Base-by-base conservation (phyloP, 2,329 filamentous ascomycete species). In the Xylaria sp. region DNA sequence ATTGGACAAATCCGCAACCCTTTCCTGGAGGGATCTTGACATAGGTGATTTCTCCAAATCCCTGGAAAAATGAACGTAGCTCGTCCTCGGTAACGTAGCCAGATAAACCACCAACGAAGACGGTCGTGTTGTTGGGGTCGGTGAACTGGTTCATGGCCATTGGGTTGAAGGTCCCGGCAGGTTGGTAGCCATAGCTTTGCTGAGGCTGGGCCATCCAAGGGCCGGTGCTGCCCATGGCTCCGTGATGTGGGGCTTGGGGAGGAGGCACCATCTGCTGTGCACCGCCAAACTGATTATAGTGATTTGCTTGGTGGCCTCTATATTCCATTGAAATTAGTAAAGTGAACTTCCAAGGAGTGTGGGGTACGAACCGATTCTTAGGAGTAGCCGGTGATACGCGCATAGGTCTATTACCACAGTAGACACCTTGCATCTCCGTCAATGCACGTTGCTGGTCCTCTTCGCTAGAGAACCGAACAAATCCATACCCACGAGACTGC, bases 11-110 rank as follows among this genome's bases (percentile, higher is more conserved):
- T 67, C 96, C 96, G 79, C 96, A 99, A 75, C 96, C 96, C 89
- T 99, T 99, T 84, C 96, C 96, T 73, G 96, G 95, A 63, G 96
- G 96, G 68, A 99, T 99, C 90, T 99, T 99, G 85, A 99, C 96
- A 81, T 99, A 99, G 77, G 96, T 99, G 79, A 99, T 99, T 81
- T 99, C 96, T 69, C 96, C 96, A 73, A 99, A 99, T 76, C 96
- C 96, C 82, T 99, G 96, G 91, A 99, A 99, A 88, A 99, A 99
- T 0, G 94, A 98, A 72, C 96, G 93, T n/a, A 99, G 91, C 86
- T 99, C 96, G 78, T 99, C 96, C 85, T 99, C 96, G 57, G 96
- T 99, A 71, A 99, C 96, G 78, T 99, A 99, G 73, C 96, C 96
- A 44, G 94, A 98, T 5, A 99, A 90, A 63, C 96, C 96, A 74